Evolutionary conservation across 352 stramenopile species (phyloP).

Genomic region (Pythium vanterpoolii): DNA sequence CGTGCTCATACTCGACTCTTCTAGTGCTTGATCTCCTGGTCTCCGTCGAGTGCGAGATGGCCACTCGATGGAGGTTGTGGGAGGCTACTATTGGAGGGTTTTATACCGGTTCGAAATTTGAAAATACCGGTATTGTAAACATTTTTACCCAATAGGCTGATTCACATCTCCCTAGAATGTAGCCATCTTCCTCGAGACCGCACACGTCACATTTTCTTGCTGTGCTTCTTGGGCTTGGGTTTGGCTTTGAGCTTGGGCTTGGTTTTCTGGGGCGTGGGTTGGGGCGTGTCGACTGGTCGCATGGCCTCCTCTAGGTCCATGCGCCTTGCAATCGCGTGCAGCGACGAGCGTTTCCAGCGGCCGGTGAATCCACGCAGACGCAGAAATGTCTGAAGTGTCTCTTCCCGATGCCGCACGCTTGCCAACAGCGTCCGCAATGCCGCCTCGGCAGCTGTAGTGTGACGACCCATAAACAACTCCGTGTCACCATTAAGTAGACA

Average conservation of each 20-base stretch:
- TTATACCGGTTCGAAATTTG: background rate
- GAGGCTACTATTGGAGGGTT: constrained; percentile 1
- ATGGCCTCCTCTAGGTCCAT: constrained; percentile 9
- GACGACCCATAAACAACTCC: constrained; percentile 5
- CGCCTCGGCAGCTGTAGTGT: background rate
- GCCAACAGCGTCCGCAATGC: background rate
- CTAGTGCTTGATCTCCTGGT: background rate
- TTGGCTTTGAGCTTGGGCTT: background rate
- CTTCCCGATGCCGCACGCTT: constrained; percentile 5
- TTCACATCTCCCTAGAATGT: background rate
- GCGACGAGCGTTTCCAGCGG: constrained; percentile 13
- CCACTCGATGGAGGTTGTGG: background rate
- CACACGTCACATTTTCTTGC: background rate
- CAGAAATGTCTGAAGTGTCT: constrained; percentile 5
- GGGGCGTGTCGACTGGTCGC: background rate
- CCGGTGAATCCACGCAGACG: background rate
- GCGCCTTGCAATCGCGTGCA: constrained; percentile 3
- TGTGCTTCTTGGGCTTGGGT: background rate
- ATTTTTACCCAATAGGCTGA: constrained; percentile 5
- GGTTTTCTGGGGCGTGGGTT: background rate
- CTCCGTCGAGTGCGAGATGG: background rate
- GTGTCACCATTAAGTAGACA: constrained; percentile 13
- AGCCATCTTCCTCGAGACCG: background rate
- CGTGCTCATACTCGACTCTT: constrained; percentile 46
- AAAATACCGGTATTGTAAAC: background rate